A percentile compares a stretch with the other conserved stretches of the same genome.
phyloP scores from a whole-genome alignment of 176 grass and related monocot species.

The Oryza nivara region DNA sequence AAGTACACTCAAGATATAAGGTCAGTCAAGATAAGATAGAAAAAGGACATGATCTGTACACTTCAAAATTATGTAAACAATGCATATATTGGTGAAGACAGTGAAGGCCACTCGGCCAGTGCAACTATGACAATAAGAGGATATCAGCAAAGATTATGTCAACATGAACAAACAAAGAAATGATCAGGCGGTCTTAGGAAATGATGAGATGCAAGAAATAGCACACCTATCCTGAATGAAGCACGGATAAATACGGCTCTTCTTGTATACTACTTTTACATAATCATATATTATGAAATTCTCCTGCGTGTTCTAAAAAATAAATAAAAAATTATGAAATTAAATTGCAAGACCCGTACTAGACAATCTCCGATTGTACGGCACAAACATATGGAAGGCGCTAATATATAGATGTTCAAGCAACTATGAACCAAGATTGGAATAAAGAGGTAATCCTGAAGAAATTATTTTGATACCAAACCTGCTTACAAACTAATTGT shows the following conservation, averaged over 20 bases:
- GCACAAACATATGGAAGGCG: not conserved
- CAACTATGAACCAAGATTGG: not conserved
- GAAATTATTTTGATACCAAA: not conserved
- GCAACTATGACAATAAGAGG: too few relatives aligned
- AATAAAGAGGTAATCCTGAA: not conserved
- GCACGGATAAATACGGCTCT: not conserved
- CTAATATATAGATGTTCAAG: slow-evolving; percentile 5
- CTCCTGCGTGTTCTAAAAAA: too few relatives aligned
- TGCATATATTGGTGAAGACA: not conserved
- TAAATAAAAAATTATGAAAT: not conserved
- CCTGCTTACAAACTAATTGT: not conserved
- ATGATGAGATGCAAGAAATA: not conserved
- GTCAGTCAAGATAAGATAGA: not conserved
- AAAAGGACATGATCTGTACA: not conserved
- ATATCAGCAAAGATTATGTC: not conserved
- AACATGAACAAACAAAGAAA: slow-evolving; percentile 29
- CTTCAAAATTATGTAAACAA: not conserved
- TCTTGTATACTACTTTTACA: not conserved
- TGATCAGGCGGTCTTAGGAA: not conserved
- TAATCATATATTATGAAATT: not conserved
- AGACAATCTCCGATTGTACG: not conserved
- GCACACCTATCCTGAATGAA: not conserved
- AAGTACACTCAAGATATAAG: slow-evolving; percentile 23
- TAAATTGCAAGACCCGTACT: not conserved
- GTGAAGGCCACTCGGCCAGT: too few relatives aligned